Evolutionary conservation across 805 yeast species (phyloP), one percentile per base, ranked within the genome.

Genomic region (Suhomyces kilbournensis): DNA sequence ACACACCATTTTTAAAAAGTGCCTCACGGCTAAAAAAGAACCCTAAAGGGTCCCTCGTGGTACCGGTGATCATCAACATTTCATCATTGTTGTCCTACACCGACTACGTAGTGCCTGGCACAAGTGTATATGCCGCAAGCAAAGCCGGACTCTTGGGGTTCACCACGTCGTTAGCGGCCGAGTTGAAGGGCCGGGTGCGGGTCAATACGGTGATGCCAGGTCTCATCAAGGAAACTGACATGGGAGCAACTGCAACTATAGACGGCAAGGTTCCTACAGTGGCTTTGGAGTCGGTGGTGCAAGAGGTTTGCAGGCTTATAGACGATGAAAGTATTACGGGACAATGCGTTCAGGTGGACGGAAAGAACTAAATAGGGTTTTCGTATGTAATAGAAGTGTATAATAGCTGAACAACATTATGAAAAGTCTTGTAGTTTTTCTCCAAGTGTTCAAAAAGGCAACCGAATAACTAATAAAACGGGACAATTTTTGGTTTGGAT

Each of bases 161-260:
- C 58, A 79, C 90, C 0, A 67, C 72, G 44, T 65, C 85, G 0
- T 63, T 88, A 32, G 86, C 92, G 0, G 58, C 65, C 0, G 97
- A 90, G 57, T 62, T 86, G 53, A 77, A 76, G 12, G 67, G 81
- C 0, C 73, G 74, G 8, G 75, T 90, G 2, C 66, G 89, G 38
- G 85, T 85, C 43, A 88, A 88, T 64, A 73, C 86, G 1, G 65
- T 90, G 1, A 65, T 84, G 17, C 94, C 96, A 0, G 93, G 93
- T 0, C 68, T 88, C 28, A 74, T 85, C 1, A 69, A 68, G 5
- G 86, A 80, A 23, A 89, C 96, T 0, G 87, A 80, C 3, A 88
- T 90, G 84, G 85, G 85, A 0, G 51, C 65, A 7, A 53, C 57
- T 0, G 78, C 63, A 2, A 60, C 59, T 2, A 53, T 60, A 9